Evolutionary conservation across 78 protist genomes (phyloP).

Genomic region (slime mould (Dictyostelium discoideum)): DNA sequence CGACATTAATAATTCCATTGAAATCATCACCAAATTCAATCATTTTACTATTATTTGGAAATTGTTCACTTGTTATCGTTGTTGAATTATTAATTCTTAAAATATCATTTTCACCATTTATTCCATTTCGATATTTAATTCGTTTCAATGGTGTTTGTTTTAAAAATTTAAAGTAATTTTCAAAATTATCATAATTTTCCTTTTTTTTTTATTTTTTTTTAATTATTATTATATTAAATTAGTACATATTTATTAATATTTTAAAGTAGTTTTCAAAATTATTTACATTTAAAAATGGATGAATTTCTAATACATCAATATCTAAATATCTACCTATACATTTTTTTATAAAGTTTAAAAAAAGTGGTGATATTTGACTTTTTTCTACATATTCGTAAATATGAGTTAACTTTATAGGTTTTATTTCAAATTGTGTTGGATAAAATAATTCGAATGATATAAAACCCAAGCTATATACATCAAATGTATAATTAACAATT

Average conservation of each 20-base stretch:
- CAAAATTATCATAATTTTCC: background rate
- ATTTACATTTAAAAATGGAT: background rate
- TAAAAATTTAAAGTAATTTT: background rate
- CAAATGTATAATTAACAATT: background rate
- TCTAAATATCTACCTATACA: background rate
- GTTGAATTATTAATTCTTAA: background rate
- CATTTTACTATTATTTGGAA: background rate
- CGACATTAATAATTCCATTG: background rate
- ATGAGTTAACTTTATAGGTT: too few relatives aligned
- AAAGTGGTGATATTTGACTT: background rate
- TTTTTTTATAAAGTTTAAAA: background rate
- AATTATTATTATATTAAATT: background rate
- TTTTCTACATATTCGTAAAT: background rate
- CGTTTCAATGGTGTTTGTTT: background rate
- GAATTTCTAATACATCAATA: background rate
- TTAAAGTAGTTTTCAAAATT: background rate
- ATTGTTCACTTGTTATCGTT: too few relatives aligned
- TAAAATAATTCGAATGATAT: background rate
- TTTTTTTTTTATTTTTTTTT: background rate
- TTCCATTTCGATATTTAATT: background rate
- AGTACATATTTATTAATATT: too few relatives aligned
- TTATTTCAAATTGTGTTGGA: too few relatives aligned
- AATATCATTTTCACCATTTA: background rate
- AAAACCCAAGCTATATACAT: background rate
- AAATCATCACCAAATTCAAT: background rate